A percentile compares a stretch with the other conserved stretches of the same genome.
Conservation (phyloP, 306 rosid genomes). For the Trifolium subterraneum region DNA sequence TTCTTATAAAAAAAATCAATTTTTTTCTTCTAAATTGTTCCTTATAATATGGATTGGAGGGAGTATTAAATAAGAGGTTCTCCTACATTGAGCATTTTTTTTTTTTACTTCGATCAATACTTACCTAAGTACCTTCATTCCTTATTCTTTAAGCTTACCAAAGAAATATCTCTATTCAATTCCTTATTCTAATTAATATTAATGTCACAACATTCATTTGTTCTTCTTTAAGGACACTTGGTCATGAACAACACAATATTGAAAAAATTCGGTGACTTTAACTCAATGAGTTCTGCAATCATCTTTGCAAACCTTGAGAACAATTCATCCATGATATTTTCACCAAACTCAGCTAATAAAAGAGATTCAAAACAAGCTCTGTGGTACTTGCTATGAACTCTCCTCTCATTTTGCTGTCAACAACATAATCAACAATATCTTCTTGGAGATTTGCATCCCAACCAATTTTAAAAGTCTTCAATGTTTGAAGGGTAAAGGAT, state of each 20-base stretch:
- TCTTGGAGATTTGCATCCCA: constrained; percentile 46
- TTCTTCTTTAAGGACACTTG: constrained; percentile 1
- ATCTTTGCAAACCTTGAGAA: constrained; percentile 42
- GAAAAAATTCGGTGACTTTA: constrained; percentile 18
- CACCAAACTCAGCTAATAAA: constrained; percentile 43
- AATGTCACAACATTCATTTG: background rate
- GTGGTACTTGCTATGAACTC: constrained; percentile 35
- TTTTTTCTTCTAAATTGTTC: too few species aligned
- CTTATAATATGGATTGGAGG: too few species aligned
- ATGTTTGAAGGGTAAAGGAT: constrained; percentile 11
- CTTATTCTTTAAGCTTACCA: background rate
- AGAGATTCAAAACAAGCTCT: constrained; percentile 56
- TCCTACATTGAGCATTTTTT: background rate
- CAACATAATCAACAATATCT: background rate
- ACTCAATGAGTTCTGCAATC: constrained; percentile 29
- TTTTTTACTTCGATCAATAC: background rate
- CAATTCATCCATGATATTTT: constrained; percentile 46
- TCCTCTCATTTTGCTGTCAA: constrained; percentile 35
- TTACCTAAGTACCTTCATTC: background rate
- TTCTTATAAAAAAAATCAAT: too few species aligned
- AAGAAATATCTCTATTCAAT: background rate
- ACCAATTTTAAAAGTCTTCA: constrained; percentile 27
- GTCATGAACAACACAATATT: constrained; percentile 36
- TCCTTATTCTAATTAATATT: background rate
- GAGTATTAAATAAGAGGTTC: background rate